A percentile compares a stretch with the other conserved stretches of the same genome.
Evolutionary conservation across 2,329 filamentous ascomycete species (phyloP).

Genomic region (Magnaporthiopsis incrustans): DNA sequence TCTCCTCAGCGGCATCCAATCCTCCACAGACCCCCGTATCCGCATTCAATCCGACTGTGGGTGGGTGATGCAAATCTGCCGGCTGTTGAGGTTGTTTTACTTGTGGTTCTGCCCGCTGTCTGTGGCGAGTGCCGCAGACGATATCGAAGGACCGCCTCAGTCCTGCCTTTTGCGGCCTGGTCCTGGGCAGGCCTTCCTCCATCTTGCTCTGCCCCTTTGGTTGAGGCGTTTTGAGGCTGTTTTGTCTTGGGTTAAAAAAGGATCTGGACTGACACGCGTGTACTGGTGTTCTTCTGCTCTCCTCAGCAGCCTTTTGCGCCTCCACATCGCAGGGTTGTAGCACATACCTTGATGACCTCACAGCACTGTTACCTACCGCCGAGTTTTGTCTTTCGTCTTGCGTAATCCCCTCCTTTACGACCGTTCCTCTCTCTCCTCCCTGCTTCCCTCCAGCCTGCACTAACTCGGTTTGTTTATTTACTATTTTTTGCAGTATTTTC

Average conservation of each 20-base stretch:
- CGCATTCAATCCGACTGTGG: background rate
- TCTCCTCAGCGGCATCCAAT: background rate
- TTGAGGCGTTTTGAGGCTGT: background rate
- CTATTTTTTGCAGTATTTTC: background rate
- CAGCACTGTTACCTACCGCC: background rate
- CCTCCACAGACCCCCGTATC: background rate
- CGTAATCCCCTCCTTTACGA: background rate
- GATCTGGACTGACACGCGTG: background rate
- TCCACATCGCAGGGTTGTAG: constrained; percentile 1
- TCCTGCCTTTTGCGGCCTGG: background rate
- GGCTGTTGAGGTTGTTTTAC: background rate
- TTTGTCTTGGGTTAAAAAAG: background rate
- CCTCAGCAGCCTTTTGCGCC: background rate
- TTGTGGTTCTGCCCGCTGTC: too few species aligned
- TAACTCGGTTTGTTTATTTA: background rate
- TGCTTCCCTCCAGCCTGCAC: background rate
- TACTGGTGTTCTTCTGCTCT: background rate
- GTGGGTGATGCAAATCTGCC: background rate
- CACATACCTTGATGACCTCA: constrained; percentile 6
- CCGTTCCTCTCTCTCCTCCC: background rate
- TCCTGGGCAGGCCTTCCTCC: background rate
- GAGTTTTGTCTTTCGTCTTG: background rate
- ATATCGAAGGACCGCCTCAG: background rate
- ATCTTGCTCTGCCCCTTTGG: background rate
- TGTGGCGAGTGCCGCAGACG: background rate